Percentiles rank a stretch among this genome's conserved stretches.
Evolutionary conservation across 31 red algal species (phyloP).

Genomic region (Endocladia muricata): DNA sequence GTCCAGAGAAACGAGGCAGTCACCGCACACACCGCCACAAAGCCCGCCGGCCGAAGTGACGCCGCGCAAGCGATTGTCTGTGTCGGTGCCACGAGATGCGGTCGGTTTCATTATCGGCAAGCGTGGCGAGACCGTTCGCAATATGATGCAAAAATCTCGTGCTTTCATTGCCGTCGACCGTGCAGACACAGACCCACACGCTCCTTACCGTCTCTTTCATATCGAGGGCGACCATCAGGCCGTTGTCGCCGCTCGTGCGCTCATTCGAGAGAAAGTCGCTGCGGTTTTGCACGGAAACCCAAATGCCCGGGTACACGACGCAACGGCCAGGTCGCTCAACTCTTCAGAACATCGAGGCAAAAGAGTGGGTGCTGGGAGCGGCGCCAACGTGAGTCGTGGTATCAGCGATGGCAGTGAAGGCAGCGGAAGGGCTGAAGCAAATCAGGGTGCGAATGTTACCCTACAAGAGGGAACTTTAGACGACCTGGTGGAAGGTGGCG

Average conservation of each 20-base stretch:
- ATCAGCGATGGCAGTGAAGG: too few species aligned
- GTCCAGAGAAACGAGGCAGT: too few species aligned
- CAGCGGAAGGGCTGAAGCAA: too few species aligned
- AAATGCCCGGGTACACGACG: slow-evolving; percentile 25
- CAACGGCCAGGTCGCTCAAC: background rate
- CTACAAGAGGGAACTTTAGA: background rate
- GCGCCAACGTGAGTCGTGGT: background rate
- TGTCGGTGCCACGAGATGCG: slow-evolving; percentile 68
- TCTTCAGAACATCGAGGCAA: background rate
- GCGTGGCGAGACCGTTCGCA: slow-evolving; percentile 74
- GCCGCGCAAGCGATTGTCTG: too few species aligned
- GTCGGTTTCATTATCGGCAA: slow-evolving; percentile 87
- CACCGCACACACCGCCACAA: too few species aligned
- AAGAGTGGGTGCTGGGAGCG: background rate
- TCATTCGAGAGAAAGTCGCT: slow-evolving; percentile 75
- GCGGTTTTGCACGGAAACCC: slow-evolving; percentile 67
- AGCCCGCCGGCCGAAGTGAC: too few species aligned
- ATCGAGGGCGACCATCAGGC: slow-evolving; percentile 38
- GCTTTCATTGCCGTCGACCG: slow-evolving; percentile 80
- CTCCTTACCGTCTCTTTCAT: slow-evolving; percentile 65
- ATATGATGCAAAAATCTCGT: slow-evolving; percentile 57
- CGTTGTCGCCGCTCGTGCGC: slow-evolving; percentile 38
- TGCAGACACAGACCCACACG: slow-evolving; percentile 55
- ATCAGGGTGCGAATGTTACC: background rate
- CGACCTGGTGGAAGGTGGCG: background rate